Conservation (phyloP, 2,329 filamentous ascomycete genomes). For the Leptographium galeiforme region DNA sequence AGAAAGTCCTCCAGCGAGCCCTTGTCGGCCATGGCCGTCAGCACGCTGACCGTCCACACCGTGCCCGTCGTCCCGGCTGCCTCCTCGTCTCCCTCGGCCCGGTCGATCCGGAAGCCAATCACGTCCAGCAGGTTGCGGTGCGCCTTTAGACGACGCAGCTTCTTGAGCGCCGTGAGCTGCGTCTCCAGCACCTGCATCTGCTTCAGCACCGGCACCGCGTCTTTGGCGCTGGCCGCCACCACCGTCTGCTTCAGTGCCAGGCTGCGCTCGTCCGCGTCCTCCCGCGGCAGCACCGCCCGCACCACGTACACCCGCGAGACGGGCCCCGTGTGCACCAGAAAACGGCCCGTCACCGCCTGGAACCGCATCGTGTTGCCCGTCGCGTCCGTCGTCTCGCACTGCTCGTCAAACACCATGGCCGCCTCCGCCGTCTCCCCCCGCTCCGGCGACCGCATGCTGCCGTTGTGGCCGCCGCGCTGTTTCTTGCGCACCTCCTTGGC, state of each 20-base stretch:
- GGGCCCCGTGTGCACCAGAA: constrained; percentile 49
- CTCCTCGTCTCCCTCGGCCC: background rate
- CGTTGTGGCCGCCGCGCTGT: constrained; percentile 31
- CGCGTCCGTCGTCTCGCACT: constrained; percentile 48
- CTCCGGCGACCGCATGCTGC: constrained; percentile 25
- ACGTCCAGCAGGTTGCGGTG: constrained; percentile 70
- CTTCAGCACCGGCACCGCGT: constrained; percentile 55
- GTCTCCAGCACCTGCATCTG: constrained; percentile 65
- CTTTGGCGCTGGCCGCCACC: constrained; percentile 42
- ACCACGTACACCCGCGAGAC: constrained; percentile 60
- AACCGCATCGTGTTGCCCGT: constrained; percentile 54
- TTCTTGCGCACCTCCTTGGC: constrained; percentile 51
- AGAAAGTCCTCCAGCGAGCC: constrained; percentile 73
- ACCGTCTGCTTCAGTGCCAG: constrained; percentile 62
- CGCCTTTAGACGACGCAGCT: constrained; percentile 60
- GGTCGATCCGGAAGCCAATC: constrained; percentile 69
- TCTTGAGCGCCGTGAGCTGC: constrained; percentile 62
- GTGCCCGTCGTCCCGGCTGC: constrained; percentile 18
- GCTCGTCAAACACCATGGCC: constrained; percentile 54
- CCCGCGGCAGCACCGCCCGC: constrained; percentile 47
- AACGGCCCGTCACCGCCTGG: constrained; percentile 56
- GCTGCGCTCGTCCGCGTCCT: constrained; percentile 42
- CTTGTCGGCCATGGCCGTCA: constrained; percentile 67
- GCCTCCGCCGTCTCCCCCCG: constrained; percentile 16
- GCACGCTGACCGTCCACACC: constrained; percentile 59